Evolutionary conservation across 345 rosid species (phyloP).

Genomic region (Kernera saxatilis): DNA sequence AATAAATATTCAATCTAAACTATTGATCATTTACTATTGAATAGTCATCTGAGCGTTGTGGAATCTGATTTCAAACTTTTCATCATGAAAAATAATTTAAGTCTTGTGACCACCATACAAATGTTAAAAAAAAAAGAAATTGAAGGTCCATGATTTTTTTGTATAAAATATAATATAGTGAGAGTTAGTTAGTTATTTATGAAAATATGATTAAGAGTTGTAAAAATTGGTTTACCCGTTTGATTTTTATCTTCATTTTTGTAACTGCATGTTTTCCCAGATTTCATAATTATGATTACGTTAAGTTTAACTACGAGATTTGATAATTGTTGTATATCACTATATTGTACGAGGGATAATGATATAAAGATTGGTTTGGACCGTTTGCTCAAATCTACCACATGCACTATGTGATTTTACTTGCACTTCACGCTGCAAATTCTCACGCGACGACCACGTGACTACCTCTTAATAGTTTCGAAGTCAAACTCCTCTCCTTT

Average conservation of each 20-base stretch:
- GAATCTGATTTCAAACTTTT: background rate
- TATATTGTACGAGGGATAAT: background rate
- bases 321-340: background rate
- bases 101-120: too few species aligned
- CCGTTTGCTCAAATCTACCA: slow-evolving; percentile 6
- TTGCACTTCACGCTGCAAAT: slow-evolving; percentile 25
- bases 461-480: background rate
- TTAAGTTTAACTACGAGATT: background rate
- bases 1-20: background rate
- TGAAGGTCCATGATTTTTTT: too few species aligned
- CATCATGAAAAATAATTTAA: background rate
- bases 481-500: background rate
- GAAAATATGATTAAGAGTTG: background rate
- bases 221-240: background rate
- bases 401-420: slow-evolving; percentile 15
- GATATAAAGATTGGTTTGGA: background rate
- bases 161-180: too few species aligned
- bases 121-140: too few species aligned
- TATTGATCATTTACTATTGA: background rate
- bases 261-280: background rate
- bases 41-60: background rate
- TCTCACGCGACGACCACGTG: slow-evolving; percentile 23
- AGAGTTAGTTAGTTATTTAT: background rate
- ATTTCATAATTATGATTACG: background rate
- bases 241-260: background rate